Base-by-base conservation (phyloP, 2,329 filamentous ascomycete genomes). In the Parafenestella ontariensis region DNA sequence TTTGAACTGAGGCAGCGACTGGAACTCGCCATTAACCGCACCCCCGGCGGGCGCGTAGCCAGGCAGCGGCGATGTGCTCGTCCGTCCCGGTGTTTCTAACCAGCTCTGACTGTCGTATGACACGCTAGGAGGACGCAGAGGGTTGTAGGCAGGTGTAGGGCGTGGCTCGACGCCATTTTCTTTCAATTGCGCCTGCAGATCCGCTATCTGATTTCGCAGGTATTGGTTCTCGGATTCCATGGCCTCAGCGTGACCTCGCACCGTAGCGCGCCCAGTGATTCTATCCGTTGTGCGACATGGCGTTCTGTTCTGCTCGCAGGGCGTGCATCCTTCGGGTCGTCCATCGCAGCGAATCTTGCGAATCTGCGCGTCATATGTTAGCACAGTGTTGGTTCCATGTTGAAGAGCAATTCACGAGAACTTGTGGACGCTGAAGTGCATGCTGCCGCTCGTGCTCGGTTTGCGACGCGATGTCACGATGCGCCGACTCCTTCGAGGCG, bases 301-400 rank as follows among this genome's bases (percentile, higher is more conserved):
- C 65, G 89, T 86, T 60, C 86, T 87, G 71, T 90, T 89, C 75
- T 89, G 87, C 65, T 86, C 79, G 78, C 92, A 96, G 66, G 91
- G 89, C 58, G 90, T 91, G 78, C 92, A 96, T 59, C 91, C 92
- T 62, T 90, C 88, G 28, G 89, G 86, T 36, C 89, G 82, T 49
- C 87, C 89, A 79, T 96, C 92, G 81, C 92, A 96, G 71, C 90
- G 87, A 67, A 96, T 96, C 78, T 96, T 96, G 64, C 92, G 87
- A 53, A 92, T 82, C 89, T 91, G 54, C 3, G 23, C 23, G 37
- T 13, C 28, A 34, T 9, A 7, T 33, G 49, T 63, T 44, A 59
- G 62, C 28, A 17, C 5, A 31, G 45, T 21, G 41, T 46, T 34
- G 3, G 24, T 37, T 36, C 15, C 39, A 20, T 11, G n/a, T n/a